Conservation (phyloP, 352 stramenopile genomes). For the Phytophthora pistaciae region DNA sequence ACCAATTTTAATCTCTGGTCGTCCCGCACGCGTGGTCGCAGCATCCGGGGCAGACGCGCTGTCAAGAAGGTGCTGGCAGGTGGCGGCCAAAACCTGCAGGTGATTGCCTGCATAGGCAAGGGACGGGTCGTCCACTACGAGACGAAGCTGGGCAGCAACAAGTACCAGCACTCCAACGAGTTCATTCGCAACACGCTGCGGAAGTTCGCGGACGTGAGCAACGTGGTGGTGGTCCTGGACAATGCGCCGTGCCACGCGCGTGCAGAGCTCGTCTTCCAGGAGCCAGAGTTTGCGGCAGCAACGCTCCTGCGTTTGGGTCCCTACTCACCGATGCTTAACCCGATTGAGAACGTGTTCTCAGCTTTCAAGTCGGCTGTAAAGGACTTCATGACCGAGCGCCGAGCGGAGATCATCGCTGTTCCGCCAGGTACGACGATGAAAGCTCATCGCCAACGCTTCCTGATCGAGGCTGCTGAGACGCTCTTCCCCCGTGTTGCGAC, state of each 20-base stretch:
- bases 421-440: neutral
- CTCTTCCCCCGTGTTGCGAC: neutral
- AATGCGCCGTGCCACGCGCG: constrained; percentile 5
- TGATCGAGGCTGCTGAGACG: neutral
- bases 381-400: neutral
- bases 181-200: neutral
- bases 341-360: constrained; percentile 4
- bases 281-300: neutral
- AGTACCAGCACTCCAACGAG: neutral
- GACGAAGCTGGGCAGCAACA: neutral
- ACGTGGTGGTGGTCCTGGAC: constrained; percentile 5
- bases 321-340: neutral
- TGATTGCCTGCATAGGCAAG: neutral
- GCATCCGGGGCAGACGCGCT: neutral
- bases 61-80: neutral
- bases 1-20: constrained; percentile 28
- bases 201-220: constrained; percentile 1
- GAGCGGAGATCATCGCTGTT: neutral
- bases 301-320: neutral
- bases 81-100: neutral
- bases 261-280: neutral
- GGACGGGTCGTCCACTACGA: neutral
- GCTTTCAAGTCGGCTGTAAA: neutral
- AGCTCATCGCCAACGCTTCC: neutral
- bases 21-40: neutral